Base-by-base conservation (phyloP, 108 stramenopile species). In the Schizochytrium sp. region DNA sequence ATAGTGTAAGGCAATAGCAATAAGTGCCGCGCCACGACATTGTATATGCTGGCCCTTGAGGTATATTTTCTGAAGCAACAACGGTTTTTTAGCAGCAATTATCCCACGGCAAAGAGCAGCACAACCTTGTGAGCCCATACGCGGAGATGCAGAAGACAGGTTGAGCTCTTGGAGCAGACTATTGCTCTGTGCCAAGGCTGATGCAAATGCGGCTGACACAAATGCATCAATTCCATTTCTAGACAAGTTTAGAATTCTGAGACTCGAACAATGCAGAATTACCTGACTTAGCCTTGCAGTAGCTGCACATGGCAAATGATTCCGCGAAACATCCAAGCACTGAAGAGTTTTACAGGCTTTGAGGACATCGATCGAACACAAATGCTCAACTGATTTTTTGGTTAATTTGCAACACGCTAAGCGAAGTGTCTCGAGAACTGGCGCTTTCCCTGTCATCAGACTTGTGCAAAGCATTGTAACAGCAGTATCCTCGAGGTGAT, bases 121-220 rank as follows among this genome's bases (percentile, higher is more conserved):
- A 2, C 64, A 69, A 44, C 64, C 64, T 10, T 69, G 64, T 7
- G 64, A 44, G 8, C 64, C 64, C 64, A 69, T 69, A 8, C 64
- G 64, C 64, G 28, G 28, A 28, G 28, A 28, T 69, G 42, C 64
- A 28, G 15, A 44, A 7, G 64, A 38, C 12, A 38, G 1, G 12
- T 12, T 12, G 28, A 69, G 64, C 12, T 8, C 7, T 44, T 69
- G 8, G 64, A 69, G 64, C 5, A 8, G 10, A 69, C 12, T 3
- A 44, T 38, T 44, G 28, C 28, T 38, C 19, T 44, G 64, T 28
- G 42, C 64, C 5, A 69, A 44, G 5, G 64, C 64, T 44, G 64
- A 38, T 10, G 12, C 64, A 7, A 69, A 44, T 7, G 64, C 64
- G 10, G 64, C 64, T 7, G 64, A 38, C 2, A 69, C 64, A 15